Evolutionary conservation across 371 early-diverging fungal species (phyloP), one percentile per base, ranked within the genome.

Genomic region (Mucor lusitanicus): DNA sequence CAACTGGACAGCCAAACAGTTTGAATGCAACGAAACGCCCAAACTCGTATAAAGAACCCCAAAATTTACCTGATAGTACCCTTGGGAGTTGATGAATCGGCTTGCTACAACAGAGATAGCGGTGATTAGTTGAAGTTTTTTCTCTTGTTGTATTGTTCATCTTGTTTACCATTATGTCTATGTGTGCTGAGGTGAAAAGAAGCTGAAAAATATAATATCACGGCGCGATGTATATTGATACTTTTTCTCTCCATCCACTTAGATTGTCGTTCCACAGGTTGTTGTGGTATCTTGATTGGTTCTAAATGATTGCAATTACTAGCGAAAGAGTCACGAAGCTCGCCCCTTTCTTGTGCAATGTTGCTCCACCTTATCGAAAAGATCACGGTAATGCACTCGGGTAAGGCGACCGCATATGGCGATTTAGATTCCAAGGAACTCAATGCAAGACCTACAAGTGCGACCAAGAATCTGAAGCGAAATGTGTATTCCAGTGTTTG

Each of bases 51-150:
- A 17, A 12, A 15, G 13, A 23, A 5, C 3, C 50, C 50, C 58
- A 17, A 59, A 60, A 46, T 64, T 69, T 79, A 82, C 82, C 82
- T 75, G 63, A 82, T 76, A 39, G 80, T 79, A 37, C 83, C 83
- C 59, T 82, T 82, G 56, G 83, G 83, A 64, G 83, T 79, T 57
- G 77, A 74, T 35, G 58, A 58, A 54, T 59, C 59, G 27, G 66
- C 59, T 37, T 66, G 57, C 44, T 56, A 32, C 42, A 32, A 30
- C 3, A 42, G 15, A 37, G 28, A 21, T 21, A 15, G 8, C 3
- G 13, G 33, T 33, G 30, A 28, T 32, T 32, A 48, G n/a, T 35
- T n/a, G 46, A 32, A 0, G 1, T 30, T 37, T 50, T 35, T 35
- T 37, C 37, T 37, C 13, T 37, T 15, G 3, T 19, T 21, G 12